Evolutionary conservation across 768 basidiomycete species (phyloP).

Genomic region (Rhizopogon sp.): DNA sequence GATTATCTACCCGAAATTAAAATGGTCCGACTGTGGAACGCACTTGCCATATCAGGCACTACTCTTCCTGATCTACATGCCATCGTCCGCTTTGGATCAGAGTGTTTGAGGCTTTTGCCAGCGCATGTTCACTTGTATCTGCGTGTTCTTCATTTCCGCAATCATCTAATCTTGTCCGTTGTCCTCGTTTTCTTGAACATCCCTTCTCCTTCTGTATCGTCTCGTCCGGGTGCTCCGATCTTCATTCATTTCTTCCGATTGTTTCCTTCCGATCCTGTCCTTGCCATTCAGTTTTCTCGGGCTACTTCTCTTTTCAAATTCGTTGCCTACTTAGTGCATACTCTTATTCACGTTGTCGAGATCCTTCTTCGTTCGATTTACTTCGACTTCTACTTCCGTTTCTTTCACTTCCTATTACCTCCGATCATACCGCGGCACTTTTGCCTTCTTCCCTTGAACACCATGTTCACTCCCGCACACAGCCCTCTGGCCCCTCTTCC

Average conservation of each 20-base stretch:
- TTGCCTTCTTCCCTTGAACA: neutral
- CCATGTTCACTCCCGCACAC: neutral
- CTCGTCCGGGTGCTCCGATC: neutral
- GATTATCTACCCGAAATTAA: neutral
- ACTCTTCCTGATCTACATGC: neutral
- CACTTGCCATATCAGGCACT: slow-evolving; percentile 10
- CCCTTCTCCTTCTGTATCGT: neutral
- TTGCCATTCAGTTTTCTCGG: too few relatives aligned
- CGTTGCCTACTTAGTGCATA: too few relatives aligned
- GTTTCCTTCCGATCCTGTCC: neutral
- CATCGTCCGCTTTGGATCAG: neutral
- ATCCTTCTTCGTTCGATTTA: neutral
- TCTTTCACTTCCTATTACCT: neutral
- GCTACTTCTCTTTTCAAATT: too few relatives aligned
- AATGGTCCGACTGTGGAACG: neutral
- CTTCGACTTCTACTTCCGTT: neutral
- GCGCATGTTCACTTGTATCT: neutral
- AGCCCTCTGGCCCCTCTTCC: slow-evolving; percentile 98
- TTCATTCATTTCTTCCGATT: neutral
- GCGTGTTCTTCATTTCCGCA: neutral
- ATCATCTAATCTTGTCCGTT: neutral
- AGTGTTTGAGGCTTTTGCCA: neutral
- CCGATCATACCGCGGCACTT: neutral
- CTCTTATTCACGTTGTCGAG: neutral
- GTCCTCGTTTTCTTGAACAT: neutral